phyloP scores from a whole-genome alignment of 169 alveolate species.

The Eimeria brunetti region DNA sequence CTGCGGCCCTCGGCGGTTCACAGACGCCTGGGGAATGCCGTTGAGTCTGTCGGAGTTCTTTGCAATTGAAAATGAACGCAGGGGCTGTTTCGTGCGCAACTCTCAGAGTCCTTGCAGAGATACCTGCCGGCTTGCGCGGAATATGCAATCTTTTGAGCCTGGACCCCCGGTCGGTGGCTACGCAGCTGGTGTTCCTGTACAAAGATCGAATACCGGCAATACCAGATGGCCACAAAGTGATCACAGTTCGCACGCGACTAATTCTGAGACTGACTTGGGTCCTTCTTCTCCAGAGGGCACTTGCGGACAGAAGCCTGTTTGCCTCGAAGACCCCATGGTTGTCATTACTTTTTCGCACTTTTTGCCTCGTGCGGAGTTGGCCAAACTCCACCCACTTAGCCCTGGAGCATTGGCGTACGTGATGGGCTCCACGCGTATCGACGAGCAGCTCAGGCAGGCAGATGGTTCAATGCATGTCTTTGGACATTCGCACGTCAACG shows the following conservation, averaged over 20 bases:
- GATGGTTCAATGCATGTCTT: slow-evolving; percentile 43
- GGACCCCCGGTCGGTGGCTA: background rate
- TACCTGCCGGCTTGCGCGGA: background rate
- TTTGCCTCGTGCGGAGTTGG: slow-evolving; percentile 72
- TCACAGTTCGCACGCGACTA: background rate
- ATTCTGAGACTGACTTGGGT: background rate
- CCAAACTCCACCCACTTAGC: slow-evolving; percentile 43
- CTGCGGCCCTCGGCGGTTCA: slow-evolving; percentile 50
- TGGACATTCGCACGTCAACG: slow-evolving; percentile 69
- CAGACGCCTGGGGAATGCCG: slow-evolving; percentile 73
- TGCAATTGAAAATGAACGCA: slow-evolving; percentile 61
- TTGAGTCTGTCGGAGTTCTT: slow-evolving; percentile 67
- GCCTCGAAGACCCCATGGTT: background rate
- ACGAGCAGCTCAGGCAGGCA: slow-evolving; percentile 72
- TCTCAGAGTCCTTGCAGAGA: background rate
- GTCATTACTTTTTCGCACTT: slow-evolving; percentile 69
- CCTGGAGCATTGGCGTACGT: slow-evolving; percentile 63
- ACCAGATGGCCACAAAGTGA: background rate
- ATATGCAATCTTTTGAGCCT: background rate
- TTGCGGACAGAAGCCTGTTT: background rate
- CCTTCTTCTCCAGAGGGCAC: background rate
- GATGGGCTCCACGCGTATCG: slow-evolving; percentile 69
- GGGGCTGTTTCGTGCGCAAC: slow-evolving; percentile 21
- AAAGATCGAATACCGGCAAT: background rate
- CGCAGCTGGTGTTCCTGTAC: background rate